Conservation (phyloP, 2,329 filamentous ascomycete genomes). For the Fusarium denticulatum region DNA sequence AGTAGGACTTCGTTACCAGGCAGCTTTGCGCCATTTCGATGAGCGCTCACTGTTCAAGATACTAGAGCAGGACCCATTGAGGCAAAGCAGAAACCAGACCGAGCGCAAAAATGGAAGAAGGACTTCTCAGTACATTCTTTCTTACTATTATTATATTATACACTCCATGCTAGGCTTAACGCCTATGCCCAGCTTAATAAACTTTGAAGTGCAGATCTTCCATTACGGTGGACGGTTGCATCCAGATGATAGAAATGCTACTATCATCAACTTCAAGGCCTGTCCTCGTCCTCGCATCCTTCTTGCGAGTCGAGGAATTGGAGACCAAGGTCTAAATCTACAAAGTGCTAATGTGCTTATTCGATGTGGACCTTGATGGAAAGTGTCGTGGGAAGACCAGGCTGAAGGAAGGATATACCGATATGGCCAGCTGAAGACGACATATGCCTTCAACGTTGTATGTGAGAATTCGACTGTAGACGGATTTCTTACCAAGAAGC, state of each 20-base stretch:
- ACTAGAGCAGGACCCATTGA: not conserved
- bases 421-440: not conserved
- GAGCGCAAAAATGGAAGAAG: not conserved
- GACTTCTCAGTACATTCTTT: not conserved
- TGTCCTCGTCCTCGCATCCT: not conserved
- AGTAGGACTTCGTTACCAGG: not conserved
- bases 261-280: not conserved
- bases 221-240: not conserved
- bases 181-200: rapidly evolving
- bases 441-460: not conserved
- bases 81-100: not conserved
- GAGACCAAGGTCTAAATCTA: not conserved
- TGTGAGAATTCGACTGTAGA: not conserved
- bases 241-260: not conserved
- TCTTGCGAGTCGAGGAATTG: not conserved
- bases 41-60: not conserved
- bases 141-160: not conserved
- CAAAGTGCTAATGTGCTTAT: not conserved
- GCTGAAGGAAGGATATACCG: not conserved
- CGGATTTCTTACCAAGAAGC: not conserved
- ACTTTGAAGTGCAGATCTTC: not conserved
- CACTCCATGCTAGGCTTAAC: not conserved
- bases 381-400: not conserved
- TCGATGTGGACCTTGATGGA: not conserved
- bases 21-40: not conserved